Evolutionary conservation across 805 yeast species (phyloP).

Genomic region (Candida loeiensis): DNA sequence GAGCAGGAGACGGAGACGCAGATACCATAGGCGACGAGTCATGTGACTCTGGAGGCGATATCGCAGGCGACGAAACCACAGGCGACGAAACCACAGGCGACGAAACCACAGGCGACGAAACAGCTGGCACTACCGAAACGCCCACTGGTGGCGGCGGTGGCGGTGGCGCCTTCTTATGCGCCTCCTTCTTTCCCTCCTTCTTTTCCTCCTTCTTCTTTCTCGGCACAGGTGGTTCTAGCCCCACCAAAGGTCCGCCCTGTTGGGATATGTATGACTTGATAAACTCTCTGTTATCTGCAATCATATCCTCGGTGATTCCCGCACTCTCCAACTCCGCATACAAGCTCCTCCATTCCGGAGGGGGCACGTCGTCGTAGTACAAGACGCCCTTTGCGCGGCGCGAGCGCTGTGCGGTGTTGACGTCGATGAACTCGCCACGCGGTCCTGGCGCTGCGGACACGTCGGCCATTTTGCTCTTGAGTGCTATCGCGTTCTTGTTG

Average conservation of each 20-base stretch:
- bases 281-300: slow-evolving; percentile 79
- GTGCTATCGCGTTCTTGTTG: slow-evolving; percentile 84
- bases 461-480: slow-evolving; percentile 45
- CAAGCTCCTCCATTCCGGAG: slow-evolving; percentile 78
- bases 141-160: slow-evolving; percentile 37
- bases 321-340: slow-evolving; percentile 69
- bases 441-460: slow-evolving; percentile 47
- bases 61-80: slow-evolving; percentile 10
- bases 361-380: slow-evolving; percentile 76
- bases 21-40: not conserved
- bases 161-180: slow-evolving; percentile 33
- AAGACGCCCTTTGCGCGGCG: slow-evolving; percentile 56
- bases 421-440: slow-evolving; percentile 56
- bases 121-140: no score
- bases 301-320: slow-evolving; percentile 85
- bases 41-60: not conserved
- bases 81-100: slow-evolving; percentile 10
- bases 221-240: slow-evolving; percentile 82
- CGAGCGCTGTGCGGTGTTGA: slow-evolving; percentile 50
- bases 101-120: slow-evolving; percentile 10
- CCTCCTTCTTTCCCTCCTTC: slow-evolving; percentile 19
- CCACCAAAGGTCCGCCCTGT: slow-evolving; percentile 77
- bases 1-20: slow-evolving; percentile 4
- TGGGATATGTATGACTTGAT: slow-evolving; percentile 72
- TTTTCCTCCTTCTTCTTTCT: slow-evolving; percentile 36